phyloP scores from a whole-genome alignment of 371 early-diverging fungal genomes.

The Lichtheimia corymbifera region DNA sequence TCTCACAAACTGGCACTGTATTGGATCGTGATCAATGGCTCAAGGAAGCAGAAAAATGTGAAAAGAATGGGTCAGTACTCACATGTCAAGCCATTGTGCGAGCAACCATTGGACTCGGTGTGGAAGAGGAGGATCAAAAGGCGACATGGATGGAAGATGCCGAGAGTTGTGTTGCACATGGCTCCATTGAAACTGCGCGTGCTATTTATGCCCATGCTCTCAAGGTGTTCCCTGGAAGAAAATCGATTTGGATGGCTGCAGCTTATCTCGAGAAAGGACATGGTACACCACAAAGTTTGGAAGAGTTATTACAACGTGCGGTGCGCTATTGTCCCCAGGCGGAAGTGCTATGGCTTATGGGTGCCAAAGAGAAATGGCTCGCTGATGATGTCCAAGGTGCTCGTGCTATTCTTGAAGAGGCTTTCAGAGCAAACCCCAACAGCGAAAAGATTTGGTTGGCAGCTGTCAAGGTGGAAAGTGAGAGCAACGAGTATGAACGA shows the following conservation, averaged over 20 bases:
- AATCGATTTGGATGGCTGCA: slow-evolving; percentile 86
- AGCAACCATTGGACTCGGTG: slow-evolving; percentile 76
- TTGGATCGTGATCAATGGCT: slow-evolving; percentile 92
- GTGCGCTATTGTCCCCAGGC: slow-evolving; percentile 91
- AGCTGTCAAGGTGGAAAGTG: slow-evolving; percentile 93
- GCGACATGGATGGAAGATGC: slow-evolving; percentile 92
- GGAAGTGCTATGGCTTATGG: slow-evolving; percentile 95
- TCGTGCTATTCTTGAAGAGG: slow-evolving; percentile 79
- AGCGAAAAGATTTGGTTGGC: slow-evolving; percentile 94
- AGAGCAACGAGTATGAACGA: slow-evolving; percentile 79
- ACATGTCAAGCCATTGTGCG: slow-evolving; percentile 87
- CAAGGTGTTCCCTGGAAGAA: slow-evolving; percentile 73
- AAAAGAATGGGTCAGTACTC: slow-evolving; percentile 73
- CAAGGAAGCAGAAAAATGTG: slow-evolving; percentile 84
- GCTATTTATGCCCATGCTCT: slow-evolving; percentile 88
- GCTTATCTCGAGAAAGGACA: slow-evolving; percentile 88
- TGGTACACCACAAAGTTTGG: slow-evolving; percentile 78
- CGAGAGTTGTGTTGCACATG: slow-evolving; percentile 67
- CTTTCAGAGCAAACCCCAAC: slow-evolving; percentile 89
- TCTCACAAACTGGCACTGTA: slow-evolving; percentile 69
- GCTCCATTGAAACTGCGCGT: slow-evolving; percentile 79
- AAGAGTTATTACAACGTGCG: slow-evolving; percentile 81
- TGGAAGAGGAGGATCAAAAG: slow-evolving; percentile 83
- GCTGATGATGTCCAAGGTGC: slow-evolving; percentile 89
- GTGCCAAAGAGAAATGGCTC: slow-evolving; percentile 93